Evolutionary conservation across 306 rosid genomes (phyloP), one percentile per base, ranked within the genome.

Genomic region (Senna tora): DNA sequence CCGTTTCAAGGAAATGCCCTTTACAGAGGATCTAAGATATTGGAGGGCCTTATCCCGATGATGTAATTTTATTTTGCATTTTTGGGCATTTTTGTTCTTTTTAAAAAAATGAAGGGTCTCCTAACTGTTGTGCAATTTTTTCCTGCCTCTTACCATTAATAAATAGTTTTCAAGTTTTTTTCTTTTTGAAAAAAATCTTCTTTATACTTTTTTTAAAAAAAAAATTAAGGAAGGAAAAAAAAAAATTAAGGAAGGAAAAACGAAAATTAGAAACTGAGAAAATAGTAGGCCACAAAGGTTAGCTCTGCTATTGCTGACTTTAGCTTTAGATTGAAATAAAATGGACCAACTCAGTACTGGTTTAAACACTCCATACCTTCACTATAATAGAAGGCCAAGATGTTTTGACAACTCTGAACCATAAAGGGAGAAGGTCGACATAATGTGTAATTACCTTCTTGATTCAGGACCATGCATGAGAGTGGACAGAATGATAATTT

Each of bases 1-100:
- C 58, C 58, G 11, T 66, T 69, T 76, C 55, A 56, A 28, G 49
- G 70, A 56, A 32, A 14, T 60, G 50, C 47, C 45, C 53, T 58
- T 65, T 59, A 42, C 62, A 9, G 70, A 57, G 57, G 73, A 41
- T 71, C 46, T 20, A 58, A 32, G 41, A 57, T 19, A 30, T 30
- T 57, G 41, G 63, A 15, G 42, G 16, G 65, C 38, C 21, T 14
- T 32, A 36, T 32, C 22, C 43, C 42, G 7, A 33, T 32, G 22
- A 15, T 30, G 13, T 15, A n/a, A n/a, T 52, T 46, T 16, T 58
- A 22, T 58, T 58, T 47, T 58, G 21, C 42, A 32, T 20, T 14
- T 4, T 15, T 14, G 20, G 13, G 30, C 64, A 9, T 13, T n/a
- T 9, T 7, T 36, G 2, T 36, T 4, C 5, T 36, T 36, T 36